These are phyloP conservation scores for Cupressus sempervirens DNA, from an alignment of 75 land plant species.

Conservation along the genomic window DNA sequence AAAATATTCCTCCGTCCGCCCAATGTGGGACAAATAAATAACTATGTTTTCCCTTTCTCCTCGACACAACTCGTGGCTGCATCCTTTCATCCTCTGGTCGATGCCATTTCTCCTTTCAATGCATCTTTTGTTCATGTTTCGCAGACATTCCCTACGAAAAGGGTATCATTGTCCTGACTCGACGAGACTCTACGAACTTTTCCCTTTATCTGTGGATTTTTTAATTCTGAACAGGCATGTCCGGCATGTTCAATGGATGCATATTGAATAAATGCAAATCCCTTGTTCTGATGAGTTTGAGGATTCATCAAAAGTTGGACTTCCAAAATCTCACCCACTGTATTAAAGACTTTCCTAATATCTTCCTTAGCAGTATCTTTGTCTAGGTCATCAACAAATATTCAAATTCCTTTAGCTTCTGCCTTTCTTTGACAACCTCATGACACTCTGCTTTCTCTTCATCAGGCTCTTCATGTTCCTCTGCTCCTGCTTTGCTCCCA, in stretches of 20 bases:
- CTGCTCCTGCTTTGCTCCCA: no score
- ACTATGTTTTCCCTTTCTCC: no score
- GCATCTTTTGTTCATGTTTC: slow-evolving; percentile 48
- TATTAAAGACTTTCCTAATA: slow-evolving; percentile 35
- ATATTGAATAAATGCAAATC: slow-evolving; percentile 61
- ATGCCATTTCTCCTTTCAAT: no score
- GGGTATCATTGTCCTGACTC: slow-evolving; percentile 57
- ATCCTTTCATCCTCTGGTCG: no score
- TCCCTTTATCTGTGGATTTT: slow-evolving; percentile 41
- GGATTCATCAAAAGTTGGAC: slow-evolving; percentile 37
- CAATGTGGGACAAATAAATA: no score
- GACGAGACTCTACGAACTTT: slow-evolving; percentile 48
- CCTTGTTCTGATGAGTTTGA: slow-evolving; percentile 49
- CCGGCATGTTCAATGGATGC: slow-evolving; percentile 46
- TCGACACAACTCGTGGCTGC: no score
- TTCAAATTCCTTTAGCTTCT: slow-evolving; percentile 37
- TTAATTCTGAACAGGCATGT: slow-evolving; percentile 39
- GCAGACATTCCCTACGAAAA: slow-evolving; percentile 54
- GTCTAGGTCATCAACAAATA: slow-evolving; percentile 59
- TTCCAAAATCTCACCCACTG: slow-evolving; percentile 53
- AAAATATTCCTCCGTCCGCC: no score
- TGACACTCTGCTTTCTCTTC: slow-evolving; percentile 12
- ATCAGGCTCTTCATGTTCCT: slow-evolving; percentile 12
- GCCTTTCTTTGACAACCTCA: slow-evolving; percentile 27
- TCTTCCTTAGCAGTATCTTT: slow-evolving; percentile 56